Conservation (phyloP, 192 early-diverging fungal genomes). For the Coemansia sp. region DNA sequence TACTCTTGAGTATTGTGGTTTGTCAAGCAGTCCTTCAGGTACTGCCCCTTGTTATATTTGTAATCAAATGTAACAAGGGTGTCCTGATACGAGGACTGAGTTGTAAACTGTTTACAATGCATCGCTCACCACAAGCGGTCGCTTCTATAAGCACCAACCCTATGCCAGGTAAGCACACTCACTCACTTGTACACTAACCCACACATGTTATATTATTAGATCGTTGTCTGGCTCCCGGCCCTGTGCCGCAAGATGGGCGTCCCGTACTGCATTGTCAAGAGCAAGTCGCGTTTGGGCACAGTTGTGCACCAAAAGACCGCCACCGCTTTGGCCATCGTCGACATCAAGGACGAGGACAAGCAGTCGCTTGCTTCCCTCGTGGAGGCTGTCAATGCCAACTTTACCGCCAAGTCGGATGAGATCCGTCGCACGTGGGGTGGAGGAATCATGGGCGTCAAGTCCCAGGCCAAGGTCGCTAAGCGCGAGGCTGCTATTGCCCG, state of each 20-base stretch:
- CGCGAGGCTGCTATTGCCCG: slow-evolving; percentile 58
- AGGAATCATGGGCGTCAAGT: slow-evolving; percentile 95
- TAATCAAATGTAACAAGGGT: no score
- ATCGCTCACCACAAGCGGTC: no score
- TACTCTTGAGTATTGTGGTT: background rate
- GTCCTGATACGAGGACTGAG: no score
- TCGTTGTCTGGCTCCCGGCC: slow-evolving; percentile 98
- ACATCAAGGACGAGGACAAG: slow-evolving; percentile 96
- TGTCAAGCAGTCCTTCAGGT: no score
- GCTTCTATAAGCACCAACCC: no score
- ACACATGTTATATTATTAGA: slow-evolving; percentile 20
- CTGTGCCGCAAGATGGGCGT: slow-evolving; percentile 99
- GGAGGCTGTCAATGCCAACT: slow-evolving; percentile 91
- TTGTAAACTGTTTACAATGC: no score
- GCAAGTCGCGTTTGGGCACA: slow-evolving; percentile 97
- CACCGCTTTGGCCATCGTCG: slow-evolving; percentile 92
- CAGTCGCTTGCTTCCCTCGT: slow-evolving; percentile 79
- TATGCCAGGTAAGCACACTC: background rate
- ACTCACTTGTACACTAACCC: background rate
- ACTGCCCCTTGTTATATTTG: no score
- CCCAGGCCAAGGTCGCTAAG: slow-evolving; percentile 78
- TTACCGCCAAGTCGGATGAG: slow-evolving; percentile 92
- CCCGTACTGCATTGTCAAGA: slow-evolving; percentile 99
- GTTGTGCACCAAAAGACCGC: slow-evolving; percentile 99
- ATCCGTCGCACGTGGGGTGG: slow-evolving; percentile 95